Evolutionary conservation across 2,329 filamentous ascomycete genomes (phyloP).

Genomic region (Ilyonectria mors-panacis): DNA sequence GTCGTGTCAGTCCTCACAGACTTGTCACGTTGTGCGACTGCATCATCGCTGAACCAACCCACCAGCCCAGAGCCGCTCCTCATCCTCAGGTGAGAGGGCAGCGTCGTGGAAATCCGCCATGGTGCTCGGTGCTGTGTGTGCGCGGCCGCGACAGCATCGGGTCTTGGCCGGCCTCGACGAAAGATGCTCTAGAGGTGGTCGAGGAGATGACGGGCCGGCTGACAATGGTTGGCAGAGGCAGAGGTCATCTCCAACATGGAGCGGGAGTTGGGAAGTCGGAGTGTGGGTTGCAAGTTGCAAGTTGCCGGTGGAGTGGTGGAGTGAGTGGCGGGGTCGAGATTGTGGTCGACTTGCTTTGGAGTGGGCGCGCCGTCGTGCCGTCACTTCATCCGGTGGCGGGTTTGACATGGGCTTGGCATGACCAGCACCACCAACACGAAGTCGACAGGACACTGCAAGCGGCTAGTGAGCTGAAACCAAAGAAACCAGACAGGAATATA

Average conservation of each 20-base stretch:
- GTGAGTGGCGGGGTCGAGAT: constrained; percentile 45
- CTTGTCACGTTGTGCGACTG: constrained; percentile 20
- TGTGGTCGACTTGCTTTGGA: constrained; percentile 31
- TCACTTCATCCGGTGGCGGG: constrained; percentile 44
- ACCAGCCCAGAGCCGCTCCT: constrained; percentile 94
- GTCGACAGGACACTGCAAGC: constrained; percentile 20
- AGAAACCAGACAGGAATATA: not conserved
- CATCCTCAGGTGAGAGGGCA: constrained; percentile 79
- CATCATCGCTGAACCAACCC: constrained; percentile 37
- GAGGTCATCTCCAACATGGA: constrained; percentile 43
- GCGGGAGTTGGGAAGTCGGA: constrained; percentile 12
- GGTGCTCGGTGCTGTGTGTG: constrained; percentile 51
- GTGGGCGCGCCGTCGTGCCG: constrained; percentile 30
- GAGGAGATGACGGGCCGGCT: constrained; percentile 36
- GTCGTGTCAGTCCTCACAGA: constrained; percentile 31
- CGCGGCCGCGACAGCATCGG: constrained; percentile 54
- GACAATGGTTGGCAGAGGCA: constrained; percentile 40
- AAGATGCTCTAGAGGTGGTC: constrained; percentile 32
- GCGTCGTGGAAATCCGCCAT: constrained; percentile 75
- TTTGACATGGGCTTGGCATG: constrained; percentile 38
- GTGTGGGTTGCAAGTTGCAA: constrained; percentile 27
- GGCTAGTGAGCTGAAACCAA: not conserved
- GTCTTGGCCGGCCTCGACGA: constrained; percentile 35
- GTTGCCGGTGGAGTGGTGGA: constrained; percentile 24
- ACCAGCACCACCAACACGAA: constrained; percentile 17